Conservation (phyloP, 1,284 basidiomycete species). For the Cryptococcus hybrid region DNA sequence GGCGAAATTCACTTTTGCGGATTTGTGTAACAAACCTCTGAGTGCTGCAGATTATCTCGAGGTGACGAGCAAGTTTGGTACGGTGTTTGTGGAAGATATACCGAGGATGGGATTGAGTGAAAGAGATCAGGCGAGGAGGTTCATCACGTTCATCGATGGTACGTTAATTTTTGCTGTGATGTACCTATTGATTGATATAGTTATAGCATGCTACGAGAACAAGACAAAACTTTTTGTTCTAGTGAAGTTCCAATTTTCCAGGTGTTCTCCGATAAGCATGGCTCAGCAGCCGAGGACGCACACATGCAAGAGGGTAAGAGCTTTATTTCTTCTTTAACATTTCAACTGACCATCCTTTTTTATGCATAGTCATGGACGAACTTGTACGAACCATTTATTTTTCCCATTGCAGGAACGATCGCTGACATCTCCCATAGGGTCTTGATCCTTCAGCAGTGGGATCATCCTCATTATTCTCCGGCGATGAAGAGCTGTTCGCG, state of each 20-base stretch:
- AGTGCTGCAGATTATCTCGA: conserved; percentile 96
- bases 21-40: conserved; percentile 85
- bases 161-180: conserved; percentile 28
- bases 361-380: conserved; percentile 71
- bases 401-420: not conserved
- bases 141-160: conserved; percentile 98
- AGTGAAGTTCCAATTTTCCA: conserved; percentile 86
- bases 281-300: conserved; percentile 51
- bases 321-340: not conserved
- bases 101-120: conserved; percentile 83
- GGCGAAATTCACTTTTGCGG: conserved; percentile 82
- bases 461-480: conserved; percentile 80
- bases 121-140: conserved; percentile 89
- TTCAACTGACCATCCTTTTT: not conserved
- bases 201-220: conserved; percentile 82
- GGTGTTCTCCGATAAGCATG: conserved; percentile 74
- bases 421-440: conserved; percentile 56
- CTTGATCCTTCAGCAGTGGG: conserved; percentile 71
- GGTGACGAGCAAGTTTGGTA: conserved; percentile 81
- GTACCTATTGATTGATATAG: not conserved
- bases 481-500: conserved; percentile 92
- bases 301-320: conserved; percentile 66
- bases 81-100: conserved; percentile 83
- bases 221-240: conserved; percentile 84
- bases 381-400: conserved; percentile 57